A percentile compares a stretch with the other conserved stretches of the same genome.
Evolutionary conservation across 768 basidiomycete species (phyloP).

Genomic region (Pulveroboletus sp.): DNA sequence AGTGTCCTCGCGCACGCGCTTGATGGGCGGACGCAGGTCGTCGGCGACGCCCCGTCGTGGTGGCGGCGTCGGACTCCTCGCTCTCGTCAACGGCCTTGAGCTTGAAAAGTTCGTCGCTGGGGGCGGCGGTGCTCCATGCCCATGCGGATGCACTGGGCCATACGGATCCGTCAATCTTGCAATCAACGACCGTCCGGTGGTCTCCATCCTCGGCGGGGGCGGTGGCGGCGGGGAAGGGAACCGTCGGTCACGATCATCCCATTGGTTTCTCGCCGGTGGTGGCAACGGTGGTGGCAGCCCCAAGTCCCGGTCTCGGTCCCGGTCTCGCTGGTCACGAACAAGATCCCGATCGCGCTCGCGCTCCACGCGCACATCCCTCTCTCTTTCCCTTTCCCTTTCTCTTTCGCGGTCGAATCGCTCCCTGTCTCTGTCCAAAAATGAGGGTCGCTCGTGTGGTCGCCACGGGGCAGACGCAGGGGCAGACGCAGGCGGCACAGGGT

Average conservation of each 20-base stretch:
- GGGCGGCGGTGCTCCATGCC: slow-evolving; percentile 15
- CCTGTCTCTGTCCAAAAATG: slow-evolving; percentile 30
- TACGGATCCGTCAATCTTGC: slow-evolving; percentile 30
- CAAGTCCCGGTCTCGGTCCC: slow-evolving; percentile 15
- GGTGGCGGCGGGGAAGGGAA: slow-evolving; percentile 23
- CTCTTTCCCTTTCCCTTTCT: slow-evolving; percentile 27
- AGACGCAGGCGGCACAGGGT: slow-evolving; percentile 7
- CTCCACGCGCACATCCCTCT: too few species aligned
- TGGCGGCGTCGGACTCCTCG: slow-evolving; percentile 42
- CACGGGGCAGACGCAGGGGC: slow-evolving; percentile 20
- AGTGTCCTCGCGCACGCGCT: slow-evolving; percentile 44
- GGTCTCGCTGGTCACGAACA: too few species aligned
- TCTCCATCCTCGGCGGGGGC: slow-evolving; percentile 19
- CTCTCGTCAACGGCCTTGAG: too few species aligned
- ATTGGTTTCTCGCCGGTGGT: slow-evolving; percentile 28
- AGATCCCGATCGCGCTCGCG: slow-evolving; percentile 40
- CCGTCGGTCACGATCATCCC: slow-evolving; percentile 44
- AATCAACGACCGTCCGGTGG: slow-evolving; percentile 23
- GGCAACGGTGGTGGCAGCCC: slow-evolving; percentile 17
- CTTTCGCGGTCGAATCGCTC: slow-evolving; percentile 41
- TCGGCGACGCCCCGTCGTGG: slow-evolving; percentile 32
- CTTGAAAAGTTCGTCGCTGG: slow-evolving; percentile 25
- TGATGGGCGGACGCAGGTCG: slow-evolving; percentile 44
- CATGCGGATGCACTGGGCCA: slow-evolving; percentile 4
- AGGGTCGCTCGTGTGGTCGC: slow-evolving; percentile 36